A percentile compares a stretch with the other conserved stretches of the same genome.
Conservation (phyloP, 805 yeast genomes). For the Yamadazyma scolyti region DNA sequence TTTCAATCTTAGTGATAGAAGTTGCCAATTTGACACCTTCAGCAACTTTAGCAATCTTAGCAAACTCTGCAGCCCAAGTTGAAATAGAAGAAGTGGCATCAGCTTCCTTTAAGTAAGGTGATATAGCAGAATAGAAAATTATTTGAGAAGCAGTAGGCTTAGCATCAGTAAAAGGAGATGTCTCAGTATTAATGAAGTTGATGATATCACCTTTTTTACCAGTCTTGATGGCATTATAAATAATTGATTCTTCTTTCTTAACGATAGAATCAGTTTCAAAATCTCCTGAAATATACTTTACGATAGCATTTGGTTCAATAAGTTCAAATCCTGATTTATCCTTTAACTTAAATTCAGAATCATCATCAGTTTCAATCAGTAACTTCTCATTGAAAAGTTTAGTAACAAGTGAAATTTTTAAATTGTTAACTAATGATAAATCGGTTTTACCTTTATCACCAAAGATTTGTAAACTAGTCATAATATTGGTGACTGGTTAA, state of each 20-base stretch:
- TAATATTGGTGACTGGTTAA: neutral
- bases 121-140: conserved; percentile 57
- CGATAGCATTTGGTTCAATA: conserved; percentile 65
- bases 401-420: conserved; percentile 44
- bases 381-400: conserved; percentile 23
- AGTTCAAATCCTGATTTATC: conserved; percentile 44
- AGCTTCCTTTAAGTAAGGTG: conserved; percentile 34
- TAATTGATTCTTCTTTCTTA: conserved; percentile 41
- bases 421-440: conserved; percentile 34
- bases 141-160: conserved; percentile 49
- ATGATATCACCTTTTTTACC: conserved; percentile 23
- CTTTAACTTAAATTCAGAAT: conserved; percentile 24
- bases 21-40: conserved; percentile 46
- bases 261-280: conserved; percentile 34
- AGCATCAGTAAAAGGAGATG: conserved; percentile 15
- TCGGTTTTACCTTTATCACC: conserved; percentile 20
- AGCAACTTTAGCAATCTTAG: conserved; percentile 34
- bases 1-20: conserved; percentile 41
- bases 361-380: conserved; percentile 14
- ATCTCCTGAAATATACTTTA: conserved; percentile 56
- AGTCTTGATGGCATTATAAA: conserved; percentile 38
- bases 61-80: conserved; percentile 43
- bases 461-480: conserved; percentile 4
- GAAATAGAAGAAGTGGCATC: conserved; percentile 9
- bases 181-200: conserved; percentile 13